Conservation (phyloP, 2,329 filamentous ascomycete genomes). For the Sphaerulina vaccinii region DNA sequence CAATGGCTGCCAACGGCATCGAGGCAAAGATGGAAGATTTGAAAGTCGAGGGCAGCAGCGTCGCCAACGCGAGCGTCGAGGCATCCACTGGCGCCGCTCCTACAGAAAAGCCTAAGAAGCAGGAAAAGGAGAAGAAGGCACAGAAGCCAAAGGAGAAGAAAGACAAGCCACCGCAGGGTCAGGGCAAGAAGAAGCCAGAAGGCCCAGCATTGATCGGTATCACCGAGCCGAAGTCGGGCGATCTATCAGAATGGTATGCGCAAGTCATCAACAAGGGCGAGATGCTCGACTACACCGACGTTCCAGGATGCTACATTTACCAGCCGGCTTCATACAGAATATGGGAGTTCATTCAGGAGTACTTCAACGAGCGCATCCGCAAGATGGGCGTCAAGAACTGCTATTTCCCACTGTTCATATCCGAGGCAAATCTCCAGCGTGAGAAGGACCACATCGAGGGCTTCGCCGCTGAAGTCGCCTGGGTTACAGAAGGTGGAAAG, state of each 20-base stretch:
- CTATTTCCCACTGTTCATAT: conserved; percentile 96
- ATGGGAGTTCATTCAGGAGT: conserved; percentile 64
- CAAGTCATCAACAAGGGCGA: conserved; percentile 96
- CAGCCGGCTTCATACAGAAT: conserved; percentile 67
- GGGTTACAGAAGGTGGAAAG: conserved; percentile 87
- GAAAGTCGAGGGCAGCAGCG: conserved; percentile 25
- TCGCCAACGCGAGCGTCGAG: conserved; percentile 11
- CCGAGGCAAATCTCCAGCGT: conserved; percentile 76
- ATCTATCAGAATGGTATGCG: conserved; percentile 95
- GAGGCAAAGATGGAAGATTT: conserved; percentile 32
- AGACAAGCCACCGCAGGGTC: conserved; percentile 31
- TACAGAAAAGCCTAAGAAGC: conserved; percentile 35
- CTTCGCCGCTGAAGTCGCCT: conserved; percentile 90
- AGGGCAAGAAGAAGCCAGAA: conserved; percentile 49
- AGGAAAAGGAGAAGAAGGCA: conserved; percentile 36
- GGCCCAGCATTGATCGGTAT: conserved; percentile 76
- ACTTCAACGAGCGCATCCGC: conserved; percentile 70
- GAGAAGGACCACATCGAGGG: conserved; percentile 98
- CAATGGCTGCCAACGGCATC: conserved; percentile 28
- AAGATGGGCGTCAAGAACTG: conserved; percentile 89
- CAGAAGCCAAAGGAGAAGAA: conserved; percentile 33
- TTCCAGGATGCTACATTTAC: conserved; percentile 95
- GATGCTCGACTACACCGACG: conserved; percentile 97
- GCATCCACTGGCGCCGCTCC: conserved; percentile 21
- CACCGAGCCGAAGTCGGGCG: conserved; percentile 76